phyloP scores from a whole-genome alignment of 306 rosid genomes.

The Alnus glutinosa region DNA sequence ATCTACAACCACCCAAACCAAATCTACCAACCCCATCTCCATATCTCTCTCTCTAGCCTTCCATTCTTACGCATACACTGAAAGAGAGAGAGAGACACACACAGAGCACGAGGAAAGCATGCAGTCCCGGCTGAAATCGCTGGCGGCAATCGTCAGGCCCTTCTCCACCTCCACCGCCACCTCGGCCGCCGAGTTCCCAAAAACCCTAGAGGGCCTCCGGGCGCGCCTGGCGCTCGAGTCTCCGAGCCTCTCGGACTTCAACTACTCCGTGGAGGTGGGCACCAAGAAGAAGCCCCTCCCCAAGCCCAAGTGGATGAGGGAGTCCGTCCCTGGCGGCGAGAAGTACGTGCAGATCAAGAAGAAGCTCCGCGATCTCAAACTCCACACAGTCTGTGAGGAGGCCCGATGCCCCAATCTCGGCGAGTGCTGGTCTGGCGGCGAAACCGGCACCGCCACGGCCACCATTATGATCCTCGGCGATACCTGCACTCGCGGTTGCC shows the following conservation, averaged over 20 bases:
- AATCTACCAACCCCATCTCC: conserved; percentile 28
- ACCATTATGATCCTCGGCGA: conserved; percentile 98
- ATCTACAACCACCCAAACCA: conserved; percentile 31
- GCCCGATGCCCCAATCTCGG: conserved; percentile 92
- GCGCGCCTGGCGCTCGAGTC: conserved; percentile 74
- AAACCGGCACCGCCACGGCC: conserved; percentile 97
- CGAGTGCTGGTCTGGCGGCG: conserved; percentile 99
- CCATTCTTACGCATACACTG: background rate
- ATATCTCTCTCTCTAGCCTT: conserved; percentile 15
- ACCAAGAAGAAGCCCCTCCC: conserved; percentile 98
- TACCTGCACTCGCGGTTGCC: conserved; percentile 98
- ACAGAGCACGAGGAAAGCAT: conserved; percentile 20
- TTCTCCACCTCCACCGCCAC: conserved; percentile 68
- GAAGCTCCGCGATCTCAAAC: conserved; percentile 89
- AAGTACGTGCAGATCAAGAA: conserved; percentile 97
- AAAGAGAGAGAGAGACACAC: conserved; percentile 13
- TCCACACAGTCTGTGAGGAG: conserved; percentile 96
- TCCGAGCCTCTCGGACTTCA: conserved; percentile 56
- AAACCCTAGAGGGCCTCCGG: conserved; percentile 71
- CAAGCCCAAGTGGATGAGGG: conserved; percentile 99
- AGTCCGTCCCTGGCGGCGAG: conserved; percentile 88
- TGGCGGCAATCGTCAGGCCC: conserved; percentile 31
- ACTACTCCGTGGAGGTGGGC: conserved; percentile 89
- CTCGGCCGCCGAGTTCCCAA: conserved; percentile 51
- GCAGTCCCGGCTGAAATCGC: conserved; percentile 49